Conservation (phyloP, 2,329 filamentous ascomycete species). For the Aspergillus oerlinghausenensis region DNA sequence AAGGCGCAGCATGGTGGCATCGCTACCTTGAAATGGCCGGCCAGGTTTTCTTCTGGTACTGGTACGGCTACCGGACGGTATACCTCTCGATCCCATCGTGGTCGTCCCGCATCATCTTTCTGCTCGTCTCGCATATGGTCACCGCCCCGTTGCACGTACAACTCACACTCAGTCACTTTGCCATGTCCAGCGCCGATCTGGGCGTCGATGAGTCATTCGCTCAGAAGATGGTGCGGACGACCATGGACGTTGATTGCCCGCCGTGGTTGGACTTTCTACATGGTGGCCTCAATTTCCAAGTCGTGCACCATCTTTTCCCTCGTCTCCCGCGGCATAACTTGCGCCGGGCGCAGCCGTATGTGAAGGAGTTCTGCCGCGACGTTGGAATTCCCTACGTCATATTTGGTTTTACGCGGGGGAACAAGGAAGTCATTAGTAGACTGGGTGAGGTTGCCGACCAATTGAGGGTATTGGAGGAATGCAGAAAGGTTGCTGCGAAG, state of each 20-base stretch:
- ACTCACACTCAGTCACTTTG: constrained; percentile 90
- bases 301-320: constrained; percentile 80
- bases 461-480: constrained; percentile 71
- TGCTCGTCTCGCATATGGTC: constrained; percentile 75
- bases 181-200: constrained; percentile 85
- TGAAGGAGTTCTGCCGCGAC: constrained; percentile 76
- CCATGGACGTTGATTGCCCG: constrained; percentile 89
- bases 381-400: constrained; percentile 80
- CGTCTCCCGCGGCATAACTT: constrained; percentile 82
- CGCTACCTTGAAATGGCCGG: constrained; percentile 73
- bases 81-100: constrained; percentile 68
- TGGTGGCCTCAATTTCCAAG: constrained; percentile 84
- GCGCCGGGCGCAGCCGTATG: constrained; percentile 66
- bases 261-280: constrained; percentile 86
- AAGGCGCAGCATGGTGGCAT: constrained; percentile 78
- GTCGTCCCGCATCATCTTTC: constrained; percentile 65
- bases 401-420: constrained; percentile 82
- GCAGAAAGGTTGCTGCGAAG: constrained; percentile 47
- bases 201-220: constrained; percentile 82
- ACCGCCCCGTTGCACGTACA: constrained; percentile 81
- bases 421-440: constrained; percentile 71
- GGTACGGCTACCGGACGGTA: constrained; percentile 79
- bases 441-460: constrained; percentile 76
- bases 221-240: constrained; percentile 85
- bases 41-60: constrained; percentile 76